Conservation (phyloP, 805 yeast genomes). For the Candida chilensis region DNA sequence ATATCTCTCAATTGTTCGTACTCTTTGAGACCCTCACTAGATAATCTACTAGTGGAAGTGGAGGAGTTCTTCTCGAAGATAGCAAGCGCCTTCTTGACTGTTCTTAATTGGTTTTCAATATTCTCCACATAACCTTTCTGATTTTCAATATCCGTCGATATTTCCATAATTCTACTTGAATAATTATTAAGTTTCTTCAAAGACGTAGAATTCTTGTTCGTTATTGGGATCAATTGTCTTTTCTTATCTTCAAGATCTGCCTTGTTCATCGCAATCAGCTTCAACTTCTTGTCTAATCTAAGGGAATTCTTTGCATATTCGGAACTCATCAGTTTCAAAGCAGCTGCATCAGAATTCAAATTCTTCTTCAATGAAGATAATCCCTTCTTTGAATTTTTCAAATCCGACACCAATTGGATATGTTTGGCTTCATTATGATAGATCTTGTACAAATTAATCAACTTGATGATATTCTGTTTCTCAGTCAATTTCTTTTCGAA, state of each 20-base stretch:
- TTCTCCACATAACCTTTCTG: constrained; percentile 35
- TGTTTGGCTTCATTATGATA: constrained; percentile 46
- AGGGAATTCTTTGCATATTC: constrained; percentile 38
- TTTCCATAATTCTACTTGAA: constrained; percentile 37
- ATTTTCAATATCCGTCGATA: constrained; percentile 40
- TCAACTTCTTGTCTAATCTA: constrained; percentile 28
- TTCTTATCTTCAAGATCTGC: constrained; percentile 32
- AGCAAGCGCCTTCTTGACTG: constrained; percentile 27
- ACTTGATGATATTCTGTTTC: constrained; percentile 33
- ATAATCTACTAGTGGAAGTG: constrained; percentile 13
- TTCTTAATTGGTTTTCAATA: constrained; percentile 36
- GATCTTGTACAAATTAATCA: constrained; percentile 53
- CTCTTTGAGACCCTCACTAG: constrained; percentile 42
- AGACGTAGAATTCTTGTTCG: constrained; percentile 43
- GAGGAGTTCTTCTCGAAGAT: constrained; percentile 21
- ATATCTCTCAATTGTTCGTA: constrained; percentile 50
- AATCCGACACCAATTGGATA: constrained; percentile 18
- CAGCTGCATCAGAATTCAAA: constrained; percentile 15
- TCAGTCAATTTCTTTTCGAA: constrained; percentile 49
- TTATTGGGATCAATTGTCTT: constrained; percentile 50
- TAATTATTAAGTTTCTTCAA: constrained; percentile 35
- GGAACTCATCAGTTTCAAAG: constrained; percentile 16
- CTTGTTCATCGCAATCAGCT: constrained; percentile 22
- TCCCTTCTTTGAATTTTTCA: constrained; percentile 22
- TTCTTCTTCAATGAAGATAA: constrained; percentile 21